These are phyloP conservation scores for Boletus coffeatus DNA, from an alignment of 1,284 basidiomycete genomes.

Conservation along the genomic window DNA sequence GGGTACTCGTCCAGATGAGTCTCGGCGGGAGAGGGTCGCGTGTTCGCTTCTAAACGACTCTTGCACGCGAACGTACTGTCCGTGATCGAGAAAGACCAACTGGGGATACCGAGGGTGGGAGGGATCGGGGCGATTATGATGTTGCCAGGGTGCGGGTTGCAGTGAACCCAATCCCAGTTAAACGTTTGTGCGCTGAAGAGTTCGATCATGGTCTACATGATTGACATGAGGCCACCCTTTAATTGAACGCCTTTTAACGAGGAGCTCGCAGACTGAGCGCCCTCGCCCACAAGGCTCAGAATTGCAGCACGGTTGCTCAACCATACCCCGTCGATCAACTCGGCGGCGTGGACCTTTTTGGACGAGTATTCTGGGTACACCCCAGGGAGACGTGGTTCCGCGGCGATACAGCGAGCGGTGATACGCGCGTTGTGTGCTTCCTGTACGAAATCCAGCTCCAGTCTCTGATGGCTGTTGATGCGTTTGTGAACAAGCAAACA, in stretches of 20 bases:
- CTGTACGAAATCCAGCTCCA: constrained; percentile 75
- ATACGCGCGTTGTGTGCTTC: constrained; percentile 68
- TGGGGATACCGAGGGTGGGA: too few species aligned
- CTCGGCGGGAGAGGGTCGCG: too few species aligned
- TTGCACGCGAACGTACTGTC: too few species aligned
- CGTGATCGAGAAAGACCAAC: too few species aligned
- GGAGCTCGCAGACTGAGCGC: background rate
- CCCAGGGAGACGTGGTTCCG: constrained; percentile 61
- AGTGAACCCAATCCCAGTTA: too few species aligned
- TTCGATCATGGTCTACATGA: constrained; percentile 79
- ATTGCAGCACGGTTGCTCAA: constrained; percentile 65
- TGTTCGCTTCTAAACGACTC: too few species aligned
- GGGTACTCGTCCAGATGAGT: too few species aligned
- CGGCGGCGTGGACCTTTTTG: constrained; percentile 76
- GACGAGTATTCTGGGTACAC: constrained; percentile 74
- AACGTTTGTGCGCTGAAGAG: constrained; percentile 54
- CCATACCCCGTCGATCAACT: constrained; percentile 81
- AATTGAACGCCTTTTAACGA: constrained; percentile 16
- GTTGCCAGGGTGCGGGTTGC: too few species aligned
- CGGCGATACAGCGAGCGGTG: constrained; percentile 53
- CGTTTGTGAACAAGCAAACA: background rate
- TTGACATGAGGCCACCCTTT: constrained; percentile 57
- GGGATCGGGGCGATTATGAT: too few species aligned
- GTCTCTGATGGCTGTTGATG: constrained; percentile 73
- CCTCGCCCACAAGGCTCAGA: constrained; percentile 52